Percentiles rank a stretch among this genome's conserved stretches.
Conservation (phyloP, 495 filamentous ascomycete species). For the Aspergillus hancockii region DNA sequence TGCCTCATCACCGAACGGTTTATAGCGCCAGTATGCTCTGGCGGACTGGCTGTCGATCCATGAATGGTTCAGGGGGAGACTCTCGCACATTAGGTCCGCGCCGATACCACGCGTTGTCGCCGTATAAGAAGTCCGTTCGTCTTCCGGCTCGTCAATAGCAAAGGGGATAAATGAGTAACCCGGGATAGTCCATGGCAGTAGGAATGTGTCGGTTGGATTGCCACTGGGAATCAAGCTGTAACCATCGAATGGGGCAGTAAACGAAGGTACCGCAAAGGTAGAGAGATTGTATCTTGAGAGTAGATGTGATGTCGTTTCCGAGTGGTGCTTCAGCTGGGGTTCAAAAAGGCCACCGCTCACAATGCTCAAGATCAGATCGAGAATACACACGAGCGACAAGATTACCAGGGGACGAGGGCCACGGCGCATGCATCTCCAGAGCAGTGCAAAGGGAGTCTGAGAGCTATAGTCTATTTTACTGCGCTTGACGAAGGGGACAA, state of each 20-base stretch:
- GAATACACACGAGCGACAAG: conserved; percentile 16
- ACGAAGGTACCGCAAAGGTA: conserved; percentile 8
- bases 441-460: conserved; percentile 13
- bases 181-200: conserved; percentile 15
- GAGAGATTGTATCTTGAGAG: conserved; percentile 15
- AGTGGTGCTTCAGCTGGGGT: conserved; percentile 14
- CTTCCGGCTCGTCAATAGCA: conserved; percentile 6
- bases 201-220: background rate
- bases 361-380: conserved; percentile 20
- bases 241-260: conserved; percentile 12
- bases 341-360: conserved; percentile 28
- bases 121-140: conserved; percentile 4
- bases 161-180: conserved; percentile 17
- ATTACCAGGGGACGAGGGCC: conserved; percentile 7
- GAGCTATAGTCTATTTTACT: conserved; percentile 23
- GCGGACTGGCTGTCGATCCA: background rate
- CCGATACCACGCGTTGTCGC: conserved; percentile 23
- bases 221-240: conserved; percentile 13
- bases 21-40: conserved; percentile 16
- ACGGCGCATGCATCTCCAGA: conserved; percentile 6
- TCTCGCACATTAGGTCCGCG: conserved; percentile 14
- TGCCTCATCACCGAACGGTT: background rate
- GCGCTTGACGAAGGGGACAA: no score
- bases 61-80: background rate
- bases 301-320: conserved; percentile 4